Conservation (phyloP, 2,329 filamentous ascomycete species). For the Penicillium fuscoglaucum region DNA sequence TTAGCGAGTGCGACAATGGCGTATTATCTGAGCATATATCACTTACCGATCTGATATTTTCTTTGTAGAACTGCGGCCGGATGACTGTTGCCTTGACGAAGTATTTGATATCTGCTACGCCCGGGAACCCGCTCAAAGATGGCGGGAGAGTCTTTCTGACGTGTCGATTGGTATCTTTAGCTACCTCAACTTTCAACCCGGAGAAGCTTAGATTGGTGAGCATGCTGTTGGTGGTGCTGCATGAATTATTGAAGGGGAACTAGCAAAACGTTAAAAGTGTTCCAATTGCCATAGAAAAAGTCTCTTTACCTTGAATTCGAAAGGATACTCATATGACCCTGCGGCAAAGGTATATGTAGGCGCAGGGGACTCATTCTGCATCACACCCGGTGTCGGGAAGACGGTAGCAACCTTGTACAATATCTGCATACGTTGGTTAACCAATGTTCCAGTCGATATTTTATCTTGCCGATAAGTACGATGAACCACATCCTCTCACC, state of each 20-base stretch:
- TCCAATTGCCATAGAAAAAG: not conserved
- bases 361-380: conserved; percentile 36
- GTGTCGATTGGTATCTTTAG: conserved; percentile 57
- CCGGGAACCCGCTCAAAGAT: conserved; percentile 81
- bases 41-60: conserved; percentile 69
- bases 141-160: conserved; percentile 85
- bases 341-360: conserved; percentile 47
- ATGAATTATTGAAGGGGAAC: conserved; percentile 54
- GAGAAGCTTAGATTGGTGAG: conserved; percentile 49
- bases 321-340: conserved; percentile 51
- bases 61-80: conserved; percentile 82
- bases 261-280: conserved; percentile 19
- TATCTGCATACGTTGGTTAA: conserved; percentile 34
- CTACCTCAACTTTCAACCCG: conserved; percentile 48
- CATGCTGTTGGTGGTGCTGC: conserved; percentile 46
- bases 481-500: conserved; percentile 31
- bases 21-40: not conserved
- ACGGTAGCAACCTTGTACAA: conserved; percentile 50
- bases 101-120: conserved; percentile 86
- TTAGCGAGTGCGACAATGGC: not conserved
- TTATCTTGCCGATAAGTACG: not conserved
- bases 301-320: conserved; percentile 48
- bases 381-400: conserved; percentile 47
- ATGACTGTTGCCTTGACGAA: conserved; percentile 95
- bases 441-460: not conserved